Evolutionary conservation across 768 basidiomycete species (phyloP), one percentile per base, ranked within the genome.

Genomic region (Coprinellus micaceus): DNA sequence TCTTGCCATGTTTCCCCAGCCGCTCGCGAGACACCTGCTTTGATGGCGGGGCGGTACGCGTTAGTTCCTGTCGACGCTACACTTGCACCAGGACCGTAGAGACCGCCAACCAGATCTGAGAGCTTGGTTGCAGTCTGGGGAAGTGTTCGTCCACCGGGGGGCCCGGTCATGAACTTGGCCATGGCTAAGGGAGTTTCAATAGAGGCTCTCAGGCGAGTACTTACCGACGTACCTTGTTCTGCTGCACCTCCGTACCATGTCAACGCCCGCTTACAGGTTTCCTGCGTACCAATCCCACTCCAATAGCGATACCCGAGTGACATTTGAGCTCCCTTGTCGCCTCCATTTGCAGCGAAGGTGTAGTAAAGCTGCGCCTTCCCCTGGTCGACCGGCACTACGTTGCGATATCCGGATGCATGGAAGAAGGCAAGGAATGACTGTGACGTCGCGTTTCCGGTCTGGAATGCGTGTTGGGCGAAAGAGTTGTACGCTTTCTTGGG

Each of bases 1-100:
- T 97, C 91, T 59, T 90, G 86, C 89, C 94, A 94, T 13, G 91
- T 95, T 69, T 97, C 95, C 21, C 95, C 95, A 1, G 93, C 90
- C 3, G 87, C 87, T 33, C 84, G 83, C 28, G 93, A 87, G 29
- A 86, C 70, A 17, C 88, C 90, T 22, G 95, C 94, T 68, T 89
- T 88, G 61, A 96, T 87, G 15, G 88, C 88, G 13, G 94, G 82
- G 53, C 85, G 78, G 33, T 82, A 76, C 1, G 81, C 77, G 63
- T 89, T 91, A 21, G 82, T 56, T 1, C 91, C 92, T 0, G 93
- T 94, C 0, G 92, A 95, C 7, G 94, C 92, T 49, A 94, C 91
- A 56, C 93, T 95, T 2, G 96, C 93, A 47, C 96, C 94, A 15
- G 90, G 89, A 2, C 97, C 97, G 66, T 89, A 98, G n/a, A 91